Evolutionary conservation across 2,329 filamentous ascomycete genomes (phyloP).

Genomic region (Colletotrichum higginsianum): DNA sequence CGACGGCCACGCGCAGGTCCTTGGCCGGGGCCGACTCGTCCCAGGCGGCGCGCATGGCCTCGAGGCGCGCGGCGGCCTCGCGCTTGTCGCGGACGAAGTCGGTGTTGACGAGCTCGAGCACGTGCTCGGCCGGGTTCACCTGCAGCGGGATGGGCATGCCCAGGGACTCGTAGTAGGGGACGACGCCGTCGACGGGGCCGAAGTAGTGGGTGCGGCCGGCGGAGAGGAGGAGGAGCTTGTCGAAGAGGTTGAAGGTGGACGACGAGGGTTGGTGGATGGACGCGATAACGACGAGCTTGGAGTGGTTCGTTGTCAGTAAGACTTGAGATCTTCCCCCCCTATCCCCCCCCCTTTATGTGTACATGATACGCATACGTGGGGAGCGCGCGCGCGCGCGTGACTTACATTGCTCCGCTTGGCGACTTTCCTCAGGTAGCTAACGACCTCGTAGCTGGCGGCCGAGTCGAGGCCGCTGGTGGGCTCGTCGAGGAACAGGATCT

Average conservation of each 20-base stretch:
- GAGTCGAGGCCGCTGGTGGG: slow-evolving; percentile 89
- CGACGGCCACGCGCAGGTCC: slow-evolving; percentile 30
- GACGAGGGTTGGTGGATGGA: slow-evolving; percentile 91
- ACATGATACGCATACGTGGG: not conserved
- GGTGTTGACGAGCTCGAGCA: slow-evolving; percentile 83
- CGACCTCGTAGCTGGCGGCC: slow-evolving; percentile 81
- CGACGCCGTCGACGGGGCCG: slow-evolving; percentile 71
- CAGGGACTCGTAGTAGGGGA: slow-evolving; percentile 74
- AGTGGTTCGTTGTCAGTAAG: not conserved
- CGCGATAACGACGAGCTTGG: slow-evolving; percentile 80
- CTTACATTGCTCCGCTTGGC: slow-evolving; percentile 76
- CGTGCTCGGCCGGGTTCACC: slow-evolving; percentile 85
- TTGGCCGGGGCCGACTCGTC: slow-evolving; percentile 55
- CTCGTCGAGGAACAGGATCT: slow-evolving; percentile 87
- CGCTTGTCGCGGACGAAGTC: slow-evolving; percentile 75
- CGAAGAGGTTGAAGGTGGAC: slow-evolving; percentile 83
- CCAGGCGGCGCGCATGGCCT: slow-evolving; percentile 71
- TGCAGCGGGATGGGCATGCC: slow-evolving; percentile 76
- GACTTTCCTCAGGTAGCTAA: slow-evolving; percentile 78
- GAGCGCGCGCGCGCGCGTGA: not conserved
- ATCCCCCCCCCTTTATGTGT: not conserved
- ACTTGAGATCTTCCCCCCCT: not conserved
- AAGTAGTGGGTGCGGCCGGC: slow-evolving; percentile 81
- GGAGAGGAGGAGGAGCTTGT: slow-evolving; percentile 83
- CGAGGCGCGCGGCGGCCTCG: slow-evolving; percentile 63